A percentile compares a stretch with the other conserved stretches of the same genome.
These are phyloP conservation scores for Pythium aristosporum DNA, from an alignment of 352 stramenopile species.

Conservation along the genomic window DNA sequence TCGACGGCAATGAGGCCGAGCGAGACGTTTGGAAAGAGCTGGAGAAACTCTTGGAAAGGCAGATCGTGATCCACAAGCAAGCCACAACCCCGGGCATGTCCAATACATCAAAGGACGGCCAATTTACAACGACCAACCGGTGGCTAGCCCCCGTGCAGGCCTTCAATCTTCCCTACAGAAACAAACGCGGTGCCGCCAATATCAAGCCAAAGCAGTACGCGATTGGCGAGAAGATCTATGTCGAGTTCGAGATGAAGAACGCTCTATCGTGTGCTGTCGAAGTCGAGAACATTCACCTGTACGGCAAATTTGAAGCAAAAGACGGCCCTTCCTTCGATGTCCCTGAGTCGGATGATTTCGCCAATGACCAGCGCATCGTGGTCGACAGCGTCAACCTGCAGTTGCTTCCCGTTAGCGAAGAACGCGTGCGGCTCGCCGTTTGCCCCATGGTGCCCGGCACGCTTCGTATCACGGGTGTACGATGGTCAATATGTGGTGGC, in stretches of 20 bases:
- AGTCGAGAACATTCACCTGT: conserved; percentile 80
- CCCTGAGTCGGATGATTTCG: conserved; percentile 31
- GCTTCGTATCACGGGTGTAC: conserved; percentile 64
- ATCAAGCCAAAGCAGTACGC: conserved; percentile 63
- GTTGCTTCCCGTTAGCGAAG: conserved; percentile 73
- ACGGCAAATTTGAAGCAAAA: conserved; percentile 57
- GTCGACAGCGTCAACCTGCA: conserved; percentile 77
- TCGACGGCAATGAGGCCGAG: conserved; percentile 64
- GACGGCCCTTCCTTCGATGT: conserved; percentile 36
- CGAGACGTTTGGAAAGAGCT: conserved; percentile 63
- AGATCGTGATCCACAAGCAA: conserved; percentile 66
- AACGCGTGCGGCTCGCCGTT: conserved; percentile 65
- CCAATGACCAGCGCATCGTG: conserved; percentile 35
- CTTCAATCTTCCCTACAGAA: conserved; percentile 55
- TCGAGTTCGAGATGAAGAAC: conserved; percentile 89
- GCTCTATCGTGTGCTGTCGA: conserved; percentile 80
- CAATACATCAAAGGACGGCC: conserved; percentile 2
- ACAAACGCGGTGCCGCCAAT: conserved; percentile 40
- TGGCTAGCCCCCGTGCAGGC: conserved; percentile 54
- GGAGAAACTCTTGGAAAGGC: conserved; percentile 50
- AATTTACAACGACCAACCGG: conserved; percentile 10
- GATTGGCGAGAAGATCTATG: conserved; percentile 75
- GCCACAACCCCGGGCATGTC: conserved; percentile 22
- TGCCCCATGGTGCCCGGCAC: conserved; percentile 58
- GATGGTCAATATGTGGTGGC: conserved; percentile 82